A percentile compares a stretch with the other conserved stretches of the same genome.
These are phyloP conservation scores for Funneliformis mosseae DNA, from an alignment of 192 early-diverging fungal genomes.

Conservation along the genomic window DNA sequence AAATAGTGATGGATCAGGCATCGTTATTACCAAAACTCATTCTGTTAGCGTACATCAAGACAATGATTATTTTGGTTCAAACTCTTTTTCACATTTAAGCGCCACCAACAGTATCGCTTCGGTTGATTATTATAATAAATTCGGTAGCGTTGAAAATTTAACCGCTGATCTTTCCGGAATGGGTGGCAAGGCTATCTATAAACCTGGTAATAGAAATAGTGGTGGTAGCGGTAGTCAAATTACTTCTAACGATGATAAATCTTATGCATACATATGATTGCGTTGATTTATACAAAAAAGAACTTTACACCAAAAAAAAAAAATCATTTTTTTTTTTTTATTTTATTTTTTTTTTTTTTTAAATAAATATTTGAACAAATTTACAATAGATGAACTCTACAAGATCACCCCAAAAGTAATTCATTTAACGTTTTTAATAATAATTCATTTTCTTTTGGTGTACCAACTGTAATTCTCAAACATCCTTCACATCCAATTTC, in stretches of 20 bases:
- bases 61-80: neutral
- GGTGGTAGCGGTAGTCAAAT: neutral
- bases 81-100: neutral
- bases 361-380: too few species aligned
- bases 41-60: neutral
- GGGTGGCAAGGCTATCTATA: too few species aligned
- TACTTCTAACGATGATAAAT: neutral
- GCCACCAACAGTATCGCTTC: neutral
- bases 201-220: neutral
- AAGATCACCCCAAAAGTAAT: neutral
- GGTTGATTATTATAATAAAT: neutral
- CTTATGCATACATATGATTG: too few species aligned
- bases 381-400: too few species aligned
- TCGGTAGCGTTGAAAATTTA: neutral
- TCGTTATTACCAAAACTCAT: neutral
- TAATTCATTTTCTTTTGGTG: constrained; percentile 73
- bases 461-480: constrained; percentile 94
- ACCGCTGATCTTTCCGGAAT: neutral
- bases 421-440: constrained; percentile 1
- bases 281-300: too few species aligned
- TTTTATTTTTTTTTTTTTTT: too few species aligned
- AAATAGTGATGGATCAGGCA: neutral
- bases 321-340: too few species aligned
- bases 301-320: too few species aligned
- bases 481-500: constrained; percentile 94